phyloP scores from a whole-genome alignment of 441 rosid genomes.

The Dalechampia spathulata region DNA sequence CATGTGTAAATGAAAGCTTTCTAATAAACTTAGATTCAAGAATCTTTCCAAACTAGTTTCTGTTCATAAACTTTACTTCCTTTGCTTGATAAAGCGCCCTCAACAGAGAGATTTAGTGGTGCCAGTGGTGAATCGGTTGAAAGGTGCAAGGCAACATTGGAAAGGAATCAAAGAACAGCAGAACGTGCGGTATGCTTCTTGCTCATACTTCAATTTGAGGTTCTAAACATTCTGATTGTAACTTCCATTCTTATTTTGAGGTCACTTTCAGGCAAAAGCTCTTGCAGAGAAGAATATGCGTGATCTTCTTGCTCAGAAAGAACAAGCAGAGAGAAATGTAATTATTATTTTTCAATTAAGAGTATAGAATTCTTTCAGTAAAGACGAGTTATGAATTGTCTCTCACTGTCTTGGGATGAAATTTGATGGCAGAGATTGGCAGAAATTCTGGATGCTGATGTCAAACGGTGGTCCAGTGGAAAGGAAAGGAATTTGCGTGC shows the following conservation, averaged over 20 bases:
- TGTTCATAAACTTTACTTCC: slow-evolving; percentile 12
- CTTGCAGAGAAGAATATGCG: slow-evolving; percentile 93
- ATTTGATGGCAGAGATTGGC: slow-evolving; percentile 58
- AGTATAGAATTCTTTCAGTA: background rate
- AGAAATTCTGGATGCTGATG: slow-evolving; percentile 72
- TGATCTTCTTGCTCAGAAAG: slow-evolving; percentile 79
- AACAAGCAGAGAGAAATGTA: slow-evolving; percentile 93
- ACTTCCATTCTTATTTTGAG: slow-evolving; percentile 8
- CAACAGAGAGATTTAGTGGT: slow-evolving; percentile 29
- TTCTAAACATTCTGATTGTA: slow-evolving; percentile 7
- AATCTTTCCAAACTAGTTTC: background rate
- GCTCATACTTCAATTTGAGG: background rate
- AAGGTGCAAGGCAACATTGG: slow-evolving; percentile 59
- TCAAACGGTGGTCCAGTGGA: slow-evolving; percentile 92
- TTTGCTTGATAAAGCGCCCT: slow-evolving; percentile 24
- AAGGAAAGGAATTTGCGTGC: slow-evolving; percentile 90
- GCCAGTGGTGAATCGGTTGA: slow-evolving; percentile 52
- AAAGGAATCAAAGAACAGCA: slow-evolving; percentile 73
- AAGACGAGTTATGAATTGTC: background rate
- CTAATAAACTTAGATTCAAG: background rate
- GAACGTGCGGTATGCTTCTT: slow-evolving; percentile 69
- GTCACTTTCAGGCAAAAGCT: slow-evolving; percentile 74
- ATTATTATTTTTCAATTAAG: slow-evolving; percentile 14
- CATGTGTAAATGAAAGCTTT: too few species aligned
- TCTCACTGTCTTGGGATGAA: slow-evolving; percentile 15